Conservation (phyloP, 2,329 filamentous ascomycete genomes). For the Acrocalymma vagum region DNA sequence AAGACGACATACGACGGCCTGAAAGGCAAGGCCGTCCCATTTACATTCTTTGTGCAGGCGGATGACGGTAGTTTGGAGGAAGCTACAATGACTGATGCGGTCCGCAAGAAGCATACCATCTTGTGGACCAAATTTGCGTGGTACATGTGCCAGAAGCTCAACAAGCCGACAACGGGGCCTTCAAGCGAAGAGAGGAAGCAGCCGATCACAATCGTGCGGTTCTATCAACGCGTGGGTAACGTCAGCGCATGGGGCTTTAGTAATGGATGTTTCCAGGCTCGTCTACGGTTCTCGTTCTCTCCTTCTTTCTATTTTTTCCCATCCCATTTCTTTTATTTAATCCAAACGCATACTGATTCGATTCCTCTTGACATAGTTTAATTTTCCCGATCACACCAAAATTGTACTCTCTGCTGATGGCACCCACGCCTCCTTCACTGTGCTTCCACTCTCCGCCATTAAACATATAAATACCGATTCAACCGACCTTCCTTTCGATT, state of each 20-base stretch:
- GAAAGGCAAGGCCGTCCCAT: slow-evolving; percentile 45
- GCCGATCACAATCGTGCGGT: slow-evolving; percentile 65
- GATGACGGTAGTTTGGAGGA: slow-evolving; percentile 69
- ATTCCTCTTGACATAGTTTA: slow-evolving; percentile 63
- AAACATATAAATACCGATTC: slow-evolving; percentile 65
- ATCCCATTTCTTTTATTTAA: neutral
- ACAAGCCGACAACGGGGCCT: slow-evolving; percentile 43
- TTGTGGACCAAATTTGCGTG: slow-evolving; percentile 72
- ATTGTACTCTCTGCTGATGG: slow-evolving; percentile 75
- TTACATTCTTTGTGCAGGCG: slow-evolving; percentile 77
- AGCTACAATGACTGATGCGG: slow-evolving; percentile 51
- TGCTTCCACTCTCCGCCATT: slow-evolving; percentile 72
- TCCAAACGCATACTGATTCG: slow-evolving; percentile 15
- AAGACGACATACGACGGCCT: slow-evolving; percentile 69
- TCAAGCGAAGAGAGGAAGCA: slow-evolving; percentile 37
- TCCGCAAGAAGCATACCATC: slow-evolving; percentile 62
- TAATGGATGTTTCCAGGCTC: slow-evolving; percentile 75
- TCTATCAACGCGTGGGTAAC: slow-evolving; percentile 79
- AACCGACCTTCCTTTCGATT: slow-evolving; percentile 65
- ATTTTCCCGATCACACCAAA: slow-evolving; percentile 85
- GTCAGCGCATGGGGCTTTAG: slow-evolving; percentile 80
- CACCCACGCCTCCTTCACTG: slow-evolving; percentile 76
- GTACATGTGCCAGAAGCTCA: slow-evolving; percentile 61
- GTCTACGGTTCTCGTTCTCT: slow-evolving; percentile 19
- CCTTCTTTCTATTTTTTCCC: neutral